Percentiles rank a stretch among this genome's conserved stretches.
phyloP scores from a whole-genome alignment of 208 protist species.

The Acanthamoeba triangularis region DNA sequence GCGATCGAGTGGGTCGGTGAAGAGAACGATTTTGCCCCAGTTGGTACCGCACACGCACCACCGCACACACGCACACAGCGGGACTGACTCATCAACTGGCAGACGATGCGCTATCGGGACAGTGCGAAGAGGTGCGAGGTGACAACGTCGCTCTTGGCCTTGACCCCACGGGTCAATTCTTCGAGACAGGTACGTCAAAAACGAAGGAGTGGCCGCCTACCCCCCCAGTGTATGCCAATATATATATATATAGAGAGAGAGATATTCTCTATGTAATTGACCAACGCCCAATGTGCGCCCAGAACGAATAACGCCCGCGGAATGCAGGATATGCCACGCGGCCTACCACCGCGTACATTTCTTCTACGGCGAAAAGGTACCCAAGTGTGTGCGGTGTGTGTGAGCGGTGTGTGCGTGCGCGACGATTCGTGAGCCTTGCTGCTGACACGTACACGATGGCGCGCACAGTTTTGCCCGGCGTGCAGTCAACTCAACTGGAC shows the following conservation, averaged over 20 bases:
- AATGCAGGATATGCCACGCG: neutral
- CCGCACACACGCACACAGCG: neutral
- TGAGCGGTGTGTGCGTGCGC: neutral
- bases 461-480: constrained; percentile 92
- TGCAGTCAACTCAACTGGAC: constrained; percentile 97
- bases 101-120: neutral
- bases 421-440: neutral
- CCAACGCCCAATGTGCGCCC: neutral
- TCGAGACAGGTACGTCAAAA: neutral
- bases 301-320: neutral
- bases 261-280: too few species aligned
- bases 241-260: too few species aligned
- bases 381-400: neutral
- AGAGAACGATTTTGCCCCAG: too few species aligned
- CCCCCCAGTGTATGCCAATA: too few species aligned
- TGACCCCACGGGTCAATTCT: neutral
- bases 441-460: too few species aligned
- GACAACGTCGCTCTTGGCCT: neutral
- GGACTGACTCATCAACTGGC: neutral
- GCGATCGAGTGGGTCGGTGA: neutral
- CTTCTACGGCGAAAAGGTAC: neutral
- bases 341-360: neutral
- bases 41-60: neutral
- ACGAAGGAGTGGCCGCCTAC: too few species aligned
- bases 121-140: neutral